phyloP scores from a whole-genome alignment of 768 basidiomycete species.

The Cystofilobasidium macerans region DNA sequence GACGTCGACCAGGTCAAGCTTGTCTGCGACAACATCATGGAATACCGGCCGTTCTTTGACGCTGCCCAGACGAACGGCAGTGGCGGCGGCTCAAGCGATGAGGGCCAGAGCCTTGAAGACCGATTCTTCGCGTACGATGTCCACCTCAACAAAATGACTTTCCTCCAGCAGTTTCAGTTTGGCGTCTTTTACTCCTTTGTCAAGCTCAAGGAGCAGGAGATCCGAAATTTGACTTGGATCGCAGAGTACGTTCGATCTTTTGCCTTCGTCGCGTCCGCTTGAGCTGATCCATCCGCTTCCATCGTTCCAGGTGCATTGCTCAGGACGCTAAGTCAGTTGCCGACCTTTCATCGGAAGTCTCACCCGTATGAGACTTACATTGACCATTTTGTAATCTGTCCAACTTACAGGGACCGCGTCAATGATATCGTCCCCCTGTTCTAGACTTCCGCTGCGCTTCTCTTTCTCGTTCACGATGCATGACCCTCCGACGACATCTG shows the following conservation, averaged over 20 bases:
- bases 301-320: slow-evolving; percentile 56
- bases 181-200: slow-evolving; percentile 74
- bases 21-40: slow-evolving; percentile 74
- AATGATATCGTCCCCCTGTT: slow-evolving; percentile 89
- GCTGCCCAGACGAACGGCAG: slow-evolving; percentile 41
- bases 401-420: slow-evolving; percentile 56
- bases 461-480: neutral
- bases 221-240: slow-evolving; percentile 65
- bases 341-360: neutral
- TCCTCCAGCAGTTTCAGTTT: slow-evolving; percentile 93
- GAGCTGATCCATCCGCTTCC: neutral
- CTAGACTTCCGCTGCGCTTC: slow-evolving; percentile 34
- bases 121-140: slow-evolving; percentile 85
- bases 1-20: slow-evolving; percentile 85
- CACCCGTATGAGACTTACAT: neutral
- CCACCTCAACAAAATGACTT: slow-evolving; percentile 82
- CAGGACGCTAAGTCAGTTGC: slow-evolving; percentile 61
- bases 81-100: slow-evolving; percentile 39
- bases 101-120: slow-evolving; percentile 57
- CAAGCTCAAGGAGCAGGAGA: slow-evolving; percentile 45
- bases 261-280: neutral
- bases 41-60: slow-evolving; percentile 85
- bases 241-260: slow-evolving; percentile 49
- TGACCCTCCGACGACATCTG: no score
- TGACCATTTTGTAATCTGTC: neutral